Evolutionary conservation across 805 yeast species (phyloP), one percentile per base, ranked within the genome.

Genomic region (Candida dajiaensis): DNA sequence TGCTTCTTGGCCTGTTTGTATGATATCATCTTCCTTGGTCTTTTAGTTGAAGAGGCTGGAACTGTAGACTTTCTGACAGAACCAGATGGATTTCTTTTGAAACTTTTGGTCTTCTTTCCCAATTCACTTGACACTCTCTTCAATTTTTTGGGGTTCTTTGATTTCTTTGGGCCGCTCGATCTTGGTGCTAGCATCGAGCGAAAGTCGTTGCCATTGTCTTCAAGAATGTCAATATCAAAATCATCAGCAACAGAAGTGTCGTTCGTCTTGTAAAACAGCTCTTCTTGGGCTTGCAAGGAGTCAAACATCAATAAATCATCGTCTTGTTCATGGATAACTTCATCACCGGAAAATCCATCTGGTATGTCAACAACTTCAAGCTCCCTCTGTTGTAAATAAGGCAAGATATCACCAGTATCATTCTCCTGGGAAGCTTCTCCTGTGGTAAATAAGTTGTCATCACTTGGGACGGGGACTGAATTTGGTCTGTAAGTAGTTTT

Each of bases 161-260:
- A 5, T 21, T 9, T 25, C 36, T 38, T 31, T 16, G 26, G 12
- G 2, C 33, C 37, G 19, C 42, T 28, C 25, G 48, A 33, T 15
- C 36, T 35, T n/a, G 49, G 22, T 3, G 56, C 48, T 4, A 52
- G 41, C 58, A 54, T 54, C 1, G 36, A 42, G 4, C 38, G 37
- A 9, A 54, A 25, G 1, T 48, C 53, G 8, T 50, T 43, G 5
- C 33, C 22, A 4, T 12, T 19, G 18, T 46, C 54, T 36, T 52
- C 56, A 4, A 41, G 36, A 10, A 50, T 43, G 16, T 48, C 51
- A 19, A 25, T 44, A 6, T 31, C 39, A 19, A 29, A 43, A 12
- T 42, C 38, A 18, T 31, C n/a, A 15, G 20, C 21, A 16, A 12
- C 31, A 26, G 28, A 33, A n/a, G 20, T 10, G 6, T 40, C 40